Evolutionary conservation across 2,329 filamentous ascomycete species (phyloP), one percentile per base, ranked within the genome.

Genomic region (Elsinoe perseae): DNA sequence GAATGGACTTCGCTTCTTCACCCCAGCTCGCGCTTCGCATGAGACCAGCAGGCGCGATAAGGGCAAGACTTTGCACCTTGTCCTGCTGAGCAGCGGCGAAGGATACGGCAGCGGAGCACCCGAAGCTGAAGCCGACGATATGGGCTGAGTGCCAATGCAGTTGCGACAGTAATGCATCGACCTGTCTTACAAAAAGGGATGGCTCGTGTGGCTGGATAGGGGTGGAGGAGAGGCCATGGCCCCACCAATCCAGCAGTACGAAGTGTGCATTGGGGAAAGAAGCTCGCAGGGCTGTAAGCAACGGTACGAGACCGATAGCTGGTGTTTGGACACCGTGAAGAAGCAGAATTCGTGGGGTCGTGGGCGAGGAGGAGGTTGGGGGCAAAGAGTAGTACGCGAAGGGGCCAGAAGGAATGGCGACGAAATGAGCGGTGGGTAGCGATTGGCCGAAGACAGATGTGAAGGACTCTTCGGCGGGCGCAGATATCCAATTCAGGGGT

Each of bases 311-410:
- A 20, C 77, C 77, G 2, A 80, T 62, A 1, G 77, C 74, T 5
- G 75, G 73, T 0, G 77, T 80, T 54, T 78, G 73, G 0, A 79
- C 71, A 21, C 78, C 78, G 57, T 80, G 78, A 0, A 80, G 62
- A 28, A 80, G 63, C 0, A 80, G 65, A 0, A 78, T 40, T 1
- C 50, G 36, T 16, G 50, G n/a, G 3, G 28, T 25, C 3, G 21
- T 28, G 10, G 30, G 10, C 2, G 14, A 25, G 12, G 23, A 9
- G 23, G 34, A 20, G 12, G 61, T 56, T 2, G 68, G 67, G 0
- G 43, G 61, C 0, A 74, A 50, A 0, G 68, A 61, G 53, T 75
- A 76, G 62, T 73, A 76, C 4, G 72, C 73, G 4, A 69, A 70
- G 59, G 60, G 71, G 2, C 73, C 74, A 3, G 59, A 60, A 3